Conservation (phyloP, 371 early-diverging fungal genomes). For the Entomophthora muscae region DNA sequence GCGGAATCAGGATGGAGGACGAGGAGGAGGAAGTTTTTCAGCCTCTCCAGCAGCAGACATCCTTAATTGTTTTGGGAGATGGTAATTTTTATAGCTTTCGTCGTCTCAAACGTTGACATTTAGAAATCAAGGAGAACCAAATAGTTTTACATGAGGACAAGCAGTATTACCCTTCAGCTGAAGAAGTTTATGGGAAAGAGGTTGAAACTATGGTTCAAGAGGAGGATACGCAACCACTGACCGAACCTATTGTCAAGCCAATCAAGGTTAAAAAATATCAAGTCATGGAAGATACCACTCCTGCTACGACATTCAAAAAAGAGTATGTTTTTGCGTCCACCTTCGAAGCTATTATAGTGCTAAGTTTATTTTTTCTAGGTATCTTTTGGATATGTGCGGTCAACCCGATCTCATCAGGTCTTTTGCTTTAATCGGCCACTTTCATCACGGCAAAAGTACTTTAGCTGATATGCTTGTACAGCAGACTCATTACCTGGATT, state of each 20-base stretch:
- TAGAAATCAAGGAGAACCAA: slow-evolving; percentile 47
- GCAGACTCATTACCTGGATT: slow-evolving; percentile 56
- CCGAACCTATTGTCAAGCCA: slow-evolving; percentile 89
- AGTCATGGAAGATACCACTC: slow-evolving; percentile 67
- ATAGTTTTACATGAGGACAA: slow-evolving; percentile 94
- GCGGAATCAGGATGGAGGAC: slow-evolving; percentile 25
- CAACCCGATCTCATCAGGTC: slow-evolving; percentile 72
- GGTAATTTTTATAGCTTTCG: slow-evolving; percentile 1
- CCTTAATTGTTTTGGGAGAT: slow-evolving; percentile 22
- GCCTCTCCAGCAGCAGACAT: slow-evolving; percentile 14
- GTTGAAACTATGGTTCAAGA: slow-evolving; percentile 94
- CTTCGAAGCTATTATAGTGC: background rate
- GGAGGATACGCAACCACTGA: slow-evolving; percentile 92
- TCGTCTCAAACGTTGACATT: background rate
- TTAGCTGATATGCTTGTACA: slow-evolving; percentile 83
- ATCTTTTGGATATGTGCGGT: slow-evolving; percentile 68
- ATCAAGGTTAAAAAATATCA: slow-evolving; percentile 67
- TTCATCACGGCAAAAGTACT: slow-evolving; percentile 94
- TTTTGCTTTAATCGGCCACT: slow-evolving; percentile 80
- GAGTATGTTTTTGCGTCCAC: slow-evolving; percentile 45
- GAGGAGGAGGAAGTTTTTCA: slow-evolving; percentile 18
- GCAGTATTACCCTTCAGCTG: slow-evolving; percentile 91
- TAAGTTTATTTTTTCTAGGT: slow-evolving; percentile 22
- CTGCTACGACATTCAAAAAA: slow-evolving; percentile 66
- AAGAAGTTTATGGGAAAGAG: slow-evolving; percentile 90